Conservation (phyloP, 768 basidiomycete genomes). For the Tricholoma flavovirens region DNA sequence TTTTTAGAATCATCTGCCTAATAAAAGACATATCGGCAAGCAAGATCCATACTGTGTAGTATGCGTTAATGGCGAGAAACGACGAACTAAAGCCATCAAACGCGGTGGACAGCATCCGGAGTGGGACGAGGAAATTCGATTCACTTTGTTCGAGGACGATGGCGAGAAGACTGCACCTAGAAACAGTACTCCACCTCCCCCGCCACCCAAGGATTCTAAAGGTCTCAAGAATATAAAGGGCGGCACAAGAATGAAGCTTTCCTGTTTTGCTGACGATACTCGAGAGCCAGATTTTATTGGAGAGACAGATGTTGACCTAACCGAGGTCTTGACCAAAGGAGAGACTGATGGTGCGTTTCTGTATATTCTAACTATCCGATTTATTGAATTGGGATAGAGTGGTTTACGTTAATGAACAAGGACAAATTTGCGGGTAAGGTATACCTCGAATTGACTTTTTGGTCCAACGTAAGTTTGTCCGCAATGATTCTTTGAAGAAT, state of each 20-base stretch:
- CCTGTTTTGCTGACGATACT: conserved; percentile 92
- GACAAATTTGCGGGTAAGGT: conserved; percentile 94
- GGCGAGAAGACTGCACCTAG: conserved; percentile 38
- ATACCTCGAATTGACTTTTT: conserved; percentile 95
- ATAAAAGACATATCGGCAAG: conserved; percentile 90
- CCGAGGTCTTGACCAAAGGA: conserved; percentile 87
- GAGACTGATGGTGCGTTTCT: conserved; percentile 86
- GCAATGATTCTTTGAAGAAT: neutral
- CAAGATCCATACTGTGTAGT: conserved; percentile 95
- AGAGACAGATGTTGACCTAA: conserved; percentile 82
- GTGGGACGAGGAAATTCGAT: conserved; percentile 98
- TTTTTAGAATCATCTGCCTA: conserved; percentile 76
- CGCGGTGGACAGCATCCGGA: conserved; percentile 97
- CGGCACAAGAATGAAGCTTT: conserved; percentile 68
- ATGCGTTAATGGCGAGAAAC: conserved; percentile 73
- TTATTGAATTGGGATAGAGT: conserved; percentile 49
- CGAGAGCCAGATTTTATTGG: conserved; percentile 96
- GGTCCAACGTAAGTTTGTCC: conserved; percentile 70
- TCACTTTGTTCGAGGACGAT: conserved; percentile 77
- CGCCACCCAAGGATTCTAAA: conserved; percentile 58
- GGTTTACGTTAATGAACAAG: conserved; percentile 88
- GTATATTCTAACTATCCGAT: neutral
- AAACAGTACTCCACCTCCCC: conserved; percentile 54
- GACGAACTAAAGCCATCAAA: conserved; percentile 89
- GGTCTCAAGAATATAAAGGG: conserved; percentile 54